Percentiles rank a stretch among this genome's conserved stretches.
These are phyloP conservation scores for Malus sylvestris DNA, from an alignment of 306 rosid genomes.

Conservation along the genomic window DNA sequence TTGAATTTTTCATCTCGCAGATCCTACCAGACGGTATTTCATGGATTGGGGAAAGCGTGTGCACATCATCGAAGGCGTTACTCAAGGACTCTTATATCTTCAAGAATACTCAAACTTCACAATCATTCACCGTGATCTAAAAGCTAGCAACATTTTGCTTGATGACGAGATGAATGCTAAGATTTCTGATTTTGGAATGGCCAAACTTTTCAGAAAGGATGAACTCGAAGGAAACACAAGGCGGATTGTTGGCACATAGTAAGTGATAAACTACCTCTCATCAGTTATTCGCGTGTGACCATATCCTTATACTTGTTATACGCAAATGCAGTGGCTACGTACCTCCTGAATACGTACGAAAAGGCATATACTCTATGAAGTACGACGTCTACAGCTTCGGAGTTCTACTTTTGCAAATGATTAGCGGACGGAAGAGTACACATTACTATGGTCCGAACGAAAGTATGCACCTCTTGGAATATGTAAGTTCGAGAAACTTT, in stretches of 20 bases:
- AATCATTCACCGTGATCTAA: conserved; percentile 59
- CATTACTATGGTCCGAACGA: conserved; percentile 11
- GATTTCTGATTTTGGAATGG: conserved; percentile 70
- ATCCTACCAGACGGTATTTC: conserved; percentile 21
- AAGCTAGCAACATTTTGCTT: conserved; percentile 51
- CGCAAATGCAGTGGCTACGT: conserved; percentile 45
- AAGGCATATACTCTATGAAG: conserved; percentile 58
- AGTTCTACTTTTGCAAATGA: conserved; percentile 51
- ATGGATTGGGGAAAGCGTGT: conserved; percentile 47
- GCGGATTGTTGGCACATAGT: conserved; percentile 60
- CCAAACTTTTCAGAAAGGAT: conserved; percentile 44
- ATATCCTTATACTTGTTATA: not conserved
- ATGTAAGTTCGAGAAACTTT: too few species aligned
- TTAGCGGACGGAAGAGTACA: conserved; percentile 47
- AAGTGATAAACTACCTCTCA: conserved; percentile 12
- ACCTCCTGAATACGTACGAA: conserved; percentile 54
- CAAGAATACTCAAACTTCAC: conserved; percentile 70
- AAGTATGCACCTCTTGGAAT: too few species aligned
- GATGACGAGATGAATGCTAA: conserved; percentile 51
- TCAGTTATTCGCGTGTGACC: not conserved
- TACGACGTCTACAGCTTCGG: conserved; percentile 44
- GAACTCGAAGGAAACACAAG: conserved; percentile 61
- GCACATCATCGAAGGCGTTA: conserved; percentile 55
- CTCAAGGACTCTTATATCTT: conserved; percentile 64
- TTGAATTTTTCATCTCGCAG: conserved; percentile 18